phyloP scores from a whole-genome alignment of 2,329 filamentous ascomycete genomes.

The Coniochaeta sp. region DNA sequence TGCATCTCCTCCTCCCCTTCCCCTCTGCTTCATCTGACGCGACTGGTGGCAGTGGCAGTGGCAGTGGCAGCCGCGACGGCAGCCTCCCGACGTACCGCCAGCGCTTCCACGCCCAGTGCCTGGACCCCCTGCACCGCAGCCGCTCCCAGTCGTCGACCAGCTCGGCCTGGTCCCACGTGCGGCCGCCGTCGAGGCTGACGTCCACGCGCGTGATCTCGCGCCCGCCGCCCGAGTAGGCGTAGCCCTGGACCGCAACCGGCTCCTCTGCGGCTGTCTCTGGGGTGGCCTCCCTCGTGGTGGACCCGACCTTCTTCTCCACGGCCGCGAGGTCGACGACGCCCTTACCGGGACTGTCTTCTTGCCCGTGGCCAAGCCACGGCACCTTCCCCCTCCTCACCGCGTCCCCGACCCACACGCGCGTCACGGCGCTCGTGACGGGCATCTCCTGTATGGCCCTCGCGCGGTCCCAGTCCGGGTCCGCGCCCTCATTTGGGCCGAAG shows the following conservation, averaged over 20 bases:
- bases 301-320: slow-evolving; percentile 10
- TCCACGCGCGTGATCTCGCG: slow-evolving; percentile 61
- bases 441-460: slow-evolving; percentile 61
- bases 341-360: not conserved
- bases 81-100: slow-evolving; percentile 51
- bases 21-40: too few relatives aligned
- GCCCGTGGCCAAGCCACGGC: slow-evolving; percentile 9
- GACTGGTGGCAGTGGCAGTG: too few relatives aligned
- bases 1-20: slow-evolving; percentile 27
- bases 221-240: slow-evolving; percentile 62
- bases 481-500: slow-evolving; percentile 55
- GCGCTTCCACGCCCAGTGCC: slow-evolving; percentile 56
- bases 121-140: slow-evolving; percentile 27
- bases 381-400: slow-evolving; percentile 17
- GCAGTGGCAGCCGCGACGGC: slow-evolving; percentile 8
- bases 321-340: slow-evolving; percentile 13
- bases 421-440: slow-evolving; percentile 63
- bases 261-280: slow-evolving; percentile 6
- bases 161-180: slow-evolving; percentile 56
- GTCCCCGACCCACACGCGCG: slow-evolving; percentile 35
- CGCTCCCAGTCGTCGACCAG: slow-evolving; percentile 42
- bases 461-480: slow-evolving; percentile 52
- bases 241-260: slow-evolving; percentile 46
- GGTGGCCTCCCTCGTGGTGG: too few relatives aligned
- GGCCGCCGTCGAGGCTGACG: slow-evolving; percentile 55